phyloP scores from a whole-genome alignment of 129 eudicot genomes.

The Lactuca saligna region DNA sequence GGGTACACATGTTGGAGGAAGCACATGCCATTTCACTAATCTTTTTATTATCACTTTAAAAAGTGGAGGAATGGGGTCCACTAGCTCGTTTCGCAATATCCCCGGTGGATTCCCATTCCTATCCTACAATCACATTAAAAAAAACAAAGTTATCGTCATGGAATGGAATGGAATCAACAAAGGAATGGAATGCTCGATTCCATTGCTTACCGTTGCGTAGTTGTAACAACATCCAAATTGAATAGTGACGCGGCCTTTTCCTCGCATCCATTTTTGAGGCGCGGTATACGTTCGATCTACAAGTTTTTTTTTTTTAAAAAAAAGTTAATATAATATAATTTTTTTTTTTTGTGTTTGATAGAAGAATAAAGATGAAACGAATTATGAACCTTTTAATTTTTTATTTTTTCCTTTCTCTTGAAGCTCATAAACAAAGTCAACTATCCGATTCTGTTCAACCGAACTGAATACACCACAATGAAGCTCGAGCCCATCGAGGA shows the following conservation, averaged over 20 bases:
- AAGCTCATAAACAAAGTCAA: conserved; percentile 61
- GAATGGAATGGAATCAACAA: too few relatives aligned
- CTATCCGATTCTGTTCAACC: conserved; percentile 77
- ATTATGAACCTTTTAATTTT: conserved; percentile 61
- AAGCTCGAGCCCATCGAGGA: conserved; percentile 90
- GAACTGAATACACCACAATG: conserved; percentile 84
- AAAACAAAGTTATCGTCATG: neutral
- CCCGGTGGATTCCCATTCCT: conserved; percentile 94
- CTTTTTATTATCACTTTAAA: conserved; percentile 78
- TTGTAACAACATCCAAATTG: conserved; percentile 99
- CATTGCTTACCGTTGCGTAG: conserved; percentile 71
- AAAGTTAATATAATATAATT: neutral
- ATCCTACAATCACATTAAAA: conserved; percentile 54
- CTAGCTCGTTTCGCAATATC: conserved; percentile 61
- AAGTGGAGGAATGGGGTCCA: conserved; percentile 79
- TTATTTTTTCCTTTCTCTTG: conserved; percentile 70
- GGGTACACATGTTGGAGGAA: conserved; percentile 90
- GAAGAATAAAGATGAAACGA: too few relatives aligned
- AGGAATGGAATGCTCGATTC: neutral
- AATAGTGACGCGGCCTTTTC: conserved; percentile 94
- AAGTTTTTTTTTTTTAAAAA: conserved; percentile 16
- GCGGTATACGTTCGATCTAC: conserved; percentile 86
- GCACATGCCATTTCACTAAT: conserved; percentile 85
- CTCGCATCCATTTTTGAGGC: conserved; percentile 96
- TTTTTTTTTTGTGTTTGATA: neutral